A percentile compares a stretch with the other conserved stretches of the same genome.
Evolutionary conservation across 345 rosid genomes (phyloP).

Genomic region (Pelargonium nanum): DNA sequence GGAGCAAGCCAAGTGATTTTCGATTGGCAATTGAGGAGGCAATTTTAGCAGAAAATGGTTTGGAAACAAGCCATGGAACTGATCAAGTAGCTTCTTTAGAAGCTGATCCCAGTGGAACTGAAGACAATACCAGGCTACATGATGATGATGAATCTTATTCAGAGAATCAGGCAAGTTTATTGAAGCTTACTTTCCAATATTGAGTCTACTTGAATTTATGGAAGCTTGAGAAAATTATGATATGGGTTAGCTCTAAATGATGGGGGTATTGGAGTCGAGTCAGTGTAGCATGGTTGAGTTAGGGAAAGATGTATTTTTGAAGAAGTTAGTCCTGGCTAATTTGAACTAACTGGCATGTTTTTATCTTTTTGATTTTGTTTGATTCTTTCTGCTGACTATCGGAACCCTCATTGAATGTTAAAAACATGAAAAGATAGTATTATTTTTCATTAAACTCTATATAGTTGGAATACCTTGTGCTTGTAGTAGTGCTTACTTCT

Average conservation of each 20-base stretch:
- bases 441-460: too few relatives aligned
- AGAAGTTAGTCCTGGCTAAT: too few relatives aligned
- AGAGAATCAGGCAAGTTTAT: slow-evolving; percentile 42
- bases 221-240: not conserved
- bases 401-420: not conserved
- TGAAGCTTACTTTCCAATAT: too few relatives aligned
- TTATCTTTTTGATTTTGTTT: not conserved
- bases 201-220: too few relatives aligned
- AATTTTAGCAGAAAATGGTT: slow-evolving; percentile 58
- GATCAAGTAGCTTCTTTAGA: slow-evolving; percentile 28
- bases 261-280: not conserved
- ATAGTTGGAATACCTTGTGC: not conserved
- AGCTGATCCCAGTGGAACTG: slow-evolving; percentile 24
- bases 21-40: slow-evolving; percentile 84
- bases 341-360: not conserved
- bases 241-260: not conserved
- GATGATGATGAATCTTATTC: slow-evolving; percentile 26
- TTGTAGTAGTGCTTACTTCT: not conserved
- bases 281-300: not conserved
- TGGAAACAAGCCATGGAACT: slow-evolving; percentile 21
- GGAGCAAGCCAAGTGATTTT: slow-evolving; percentile 71
- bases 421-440: not conserved
- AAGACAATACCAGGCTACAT: slow-evolving; percentile 25
- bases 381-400: not conserved
- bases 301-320: not conserved